phyloP scores from a whole-genome alignment of 192 early-diverging fungal genomes.

The Kappamyces sp. region DNA sequence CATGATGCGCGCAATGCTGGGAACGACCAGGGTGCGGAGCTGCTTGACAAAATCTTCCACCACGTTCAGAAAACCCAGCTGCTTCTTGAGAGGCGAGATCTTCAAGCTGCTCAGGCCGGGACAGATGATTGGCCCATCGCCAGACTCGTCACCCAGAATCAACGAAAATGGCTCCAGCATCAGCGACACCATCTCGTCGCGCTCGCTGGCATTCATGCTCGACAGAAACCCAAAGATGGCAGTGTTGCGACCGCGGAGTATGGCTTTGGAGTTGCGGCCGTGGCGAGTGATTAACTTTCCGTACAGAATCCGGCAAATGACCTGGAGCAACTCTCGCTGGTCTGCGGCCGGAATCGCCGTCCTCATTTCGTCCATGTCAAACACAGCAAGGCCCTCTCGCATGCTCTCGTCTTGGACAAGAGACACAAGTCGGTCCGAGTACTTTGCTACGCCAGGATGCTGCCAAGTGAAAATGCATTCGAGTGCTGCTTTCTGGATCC shows the following conservation, averaged over 20 bases:
- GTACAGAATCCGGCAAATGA: conserved; percentile 78
- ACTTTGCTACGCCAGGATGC: conserved; percentile 55
- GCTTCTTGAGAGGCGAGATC: conserved; percentile 47
- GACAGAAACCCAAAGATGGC: conserved; percentile 81
- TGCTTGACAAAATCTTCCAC: conserved; percentile 79
- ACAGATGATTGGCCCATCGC: not conserved
- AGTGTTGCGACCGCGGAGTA: conserved; percentile 63
- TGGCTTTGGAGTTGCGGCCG: conserved; percentile 67
- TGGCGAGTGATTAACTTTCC: conserved; percentile 79
- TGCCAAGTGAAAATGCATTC: conserved; percentile 85
- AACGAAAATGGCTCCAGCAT: conserved; percentile 72
- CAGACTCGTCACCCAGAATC: not conserved
- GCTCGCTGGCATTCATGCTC: conserved; percentile 57
- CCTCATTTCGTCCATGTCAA: conserved; percentile 52
- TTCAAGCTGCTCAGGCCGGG: not conserved
- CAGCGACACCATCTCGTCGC: conserved; percentile 69
- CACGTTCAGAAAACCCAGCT: conserved; percentile 74
- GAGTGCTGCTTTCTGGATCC: conserved; percentile 71
- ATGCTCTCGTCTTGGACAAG: conserved; percentile 81
- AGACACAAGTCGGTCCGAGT: conserved; percentile 69
- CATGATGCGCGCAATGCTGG: conserved; percentile 67
- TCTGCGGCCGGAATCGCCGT: conserved; percentile 61
- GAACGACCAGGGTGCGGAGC: conserved; percentile 65
- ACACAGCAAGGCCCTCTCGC: conserved; percentile 80
- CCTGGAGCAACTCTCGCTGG: conserved; percentile 64